Evolutionary conservation across 2,329 filamentous ascomycete genomes (phyloP), one percentile per base, ranked within the genome.

Genomic region (Xylariaceae sp.): DNA sequence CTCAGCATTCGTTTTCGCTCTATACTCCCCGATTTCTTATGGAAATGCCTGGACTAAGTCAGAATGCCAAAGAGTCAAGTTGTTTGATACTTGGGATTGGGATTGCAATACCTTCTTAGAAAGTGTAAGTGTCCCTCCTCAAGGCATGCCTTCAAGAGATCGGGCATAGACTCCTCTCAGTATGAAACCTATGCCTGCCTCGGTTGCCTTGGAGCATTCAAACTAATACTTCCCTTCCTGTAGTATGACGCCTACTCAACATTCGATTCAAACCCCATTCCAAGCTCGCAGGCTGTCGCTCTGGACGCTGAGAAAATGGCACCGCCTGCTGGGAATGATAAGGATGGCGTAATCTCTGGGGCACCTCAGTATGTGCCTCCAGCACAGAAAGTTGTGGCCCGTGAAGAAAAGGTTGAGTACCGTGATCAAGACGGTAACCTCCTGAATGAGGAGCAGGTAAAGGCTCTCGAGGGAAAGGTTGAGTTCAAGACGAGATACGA

Each of bases 401-500:
- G 85, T 57, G 89, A 96, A 75, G 89, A 97, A 76, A 88, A 87
- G 67, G 79, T 97, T 51, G 94, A 97, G 76, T 99, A 96, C 77
- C 89, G 94, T 56, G 94, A 97, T 74, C 90, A 97, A 74, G 82
- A 96, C 68, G 94, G 94, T 66, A 97, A 97, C 71, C 74, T 97
- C 37, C 83, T 99, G 37, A 80, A 93, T 70, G 85, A 88, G 57
- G 89, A 92, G 70, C 85, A 96, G 72, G 92, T 99, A 60, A 85
- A 88, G 69, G 84, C 83, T 17, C 84, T 99, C 37, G 84, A 93
- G 74, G 94, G 93, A 69, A 95, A 96, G 75, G 92, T 97, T 61
- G 90, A 91, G 69, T 97, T 99, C 77, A 87, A 95, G 77, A 97
- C 94, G 10, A 88, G 88, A 66, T 97, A 97, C 73, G 93, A 97